Conservation (phyloP, 2,329 filamentous ascomycete genomes). For the Pyrenophora graminea region DNA sequence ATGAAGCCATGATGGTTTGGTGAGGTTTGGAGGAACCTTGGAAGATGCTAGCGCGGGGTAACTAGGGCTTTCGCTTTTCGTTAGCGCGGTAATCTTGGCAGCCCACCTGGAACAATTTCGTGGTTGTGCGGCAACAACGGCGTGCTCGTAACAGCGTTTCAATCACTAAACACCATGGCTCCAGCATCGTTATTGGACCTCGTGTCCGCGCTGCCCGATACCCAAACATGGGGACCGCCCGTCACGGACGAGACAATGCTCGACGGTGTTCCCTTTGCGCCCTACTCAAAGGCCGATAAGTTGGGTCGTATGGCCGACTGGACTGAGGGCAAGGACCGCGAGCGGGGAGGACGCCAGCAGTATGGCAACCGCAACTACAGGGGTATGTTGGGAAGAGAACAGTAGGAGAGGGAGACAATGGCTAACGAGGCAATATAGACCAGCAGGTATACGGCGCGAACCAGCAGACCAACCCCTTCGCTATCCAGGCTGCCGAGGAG, state of each 20-base stretch:
- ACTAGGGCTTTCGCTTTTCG: constrained; percentile 18
- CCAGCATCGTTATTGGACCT: constrained; percentile 54
- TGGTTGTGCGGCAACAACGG: constrained; percentile 20
- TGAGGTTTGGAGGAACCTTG: background rate
- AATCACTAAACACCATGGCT: constrained; percentile 46
- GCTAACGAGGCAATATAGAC: constrained; percentile 59
- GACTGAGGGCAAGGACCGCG: constrained; percentile 85
- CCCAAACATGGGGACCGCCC: constrained; percentile 76
- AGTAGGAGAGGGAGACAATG: background rate
- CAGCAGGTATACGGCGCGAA: constrained; percentile 97
- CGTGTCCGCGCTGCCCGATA: constrained; percentile 52
- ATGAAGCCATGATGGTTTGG: too few relatives aligned
- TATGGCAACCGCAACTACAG: constrained; percentile 87
- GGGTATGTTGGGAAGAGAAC: constrained; percentile 58
- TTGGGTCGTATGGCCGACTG: constrained; percentile 99
- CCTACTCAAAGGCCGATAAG: constrained; percentile 98
- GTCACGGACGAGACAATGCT: constrained; percentile 84
- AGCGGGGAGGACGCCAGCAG: constrained; percentile 80
- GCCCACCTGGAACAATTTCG: constrained; percentile 25
- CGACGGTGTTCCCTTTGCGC: constrained; percentile 93
- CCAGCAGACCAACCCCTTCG: constrained; percentile 76
- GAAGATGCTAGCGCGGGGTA: constrained; percentile 17
- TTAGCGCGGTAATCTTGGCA: constrained; percentile 23
- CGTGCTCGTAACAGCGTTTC: constrained; percentile 11
- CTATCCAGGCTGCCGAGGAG: constrained; percentile 89